Percentiles rank a stretch among this genome's conserved stretches.
Evolutionary conservation across 495 filamentous ascomycete species (phyloP).

Genomic region (Tuber brumale): DNA sequence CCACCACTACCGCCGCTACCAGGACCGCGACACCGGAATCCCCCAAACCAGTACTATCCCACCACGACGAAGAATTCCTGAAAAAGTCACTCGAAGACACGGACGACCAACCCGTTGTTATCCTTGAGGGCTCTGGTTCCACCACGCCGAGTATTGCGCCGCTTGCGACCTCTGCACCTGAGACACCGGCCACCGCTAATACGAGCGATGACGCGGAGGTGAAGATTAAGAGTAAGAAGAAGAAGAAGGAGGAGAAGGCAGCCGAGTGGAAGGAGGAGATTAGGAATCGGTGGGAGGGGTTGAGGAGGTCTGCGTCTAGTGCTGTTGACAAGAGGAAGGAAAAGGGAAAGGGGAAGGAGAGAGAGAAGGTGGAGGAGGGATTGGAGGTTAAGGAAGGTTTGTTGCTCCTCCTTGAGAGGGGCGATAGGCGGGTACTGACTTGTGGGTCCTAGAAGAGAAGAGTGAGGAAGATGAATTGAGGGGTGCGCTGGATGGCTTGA

Average conservation of each 20-base stretch:
- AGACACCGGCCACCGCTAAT: conserved; percentile 45
- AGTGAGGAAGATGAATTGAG: conserved; percentile 67
- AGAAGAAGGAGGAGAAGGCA: conserved; percentile 47
- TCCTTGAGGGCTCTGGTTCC: conserved; percentile 25
- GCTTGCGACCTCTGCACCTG: conserved; percentile 41
- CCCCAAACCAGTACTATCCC: conserved; percentile 48
- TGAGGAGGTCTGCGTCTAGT: conserved; percentile 27
- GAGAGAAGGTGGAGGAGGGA: conserved; percentile 34
- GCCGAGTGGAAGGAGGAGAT: conserved; percentile 45
- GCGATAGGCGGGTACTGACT: conserved; percentile 43
- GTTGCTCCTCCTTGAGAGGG: conserved; percentile 19
- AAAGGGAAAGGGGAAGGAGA: conserved; percentile 30
- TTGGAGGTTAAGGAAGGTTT: conserved; percentile 44
- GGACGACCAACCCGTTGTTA: conserved; percentile 45
- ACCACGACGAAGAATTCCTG: conserved; percentile 55
- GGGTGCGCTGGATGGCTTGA: conserved; percentile 68
- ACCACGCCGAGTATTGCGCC: conserved; percentile 10
- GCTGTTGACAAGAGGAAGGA: conserved; percentile 24
- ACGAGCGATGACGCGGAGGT: conserved; percentile 40
- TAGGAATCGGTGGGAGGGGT: conserved; percentile 44
- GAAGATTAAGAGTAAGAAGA: conserved; percentile 37
- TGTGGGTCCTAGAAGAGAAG: conserved; percentile 46
- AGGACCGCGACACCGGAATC: conserved; percentile 7
- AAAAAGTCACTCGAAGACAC: conserved; percentile 19
- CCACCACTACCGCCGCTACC: not conserved